Conservation (phyloP, 495 filamentous ascomycete genomes). For the Aspergillus egyptiacus region DNA sequence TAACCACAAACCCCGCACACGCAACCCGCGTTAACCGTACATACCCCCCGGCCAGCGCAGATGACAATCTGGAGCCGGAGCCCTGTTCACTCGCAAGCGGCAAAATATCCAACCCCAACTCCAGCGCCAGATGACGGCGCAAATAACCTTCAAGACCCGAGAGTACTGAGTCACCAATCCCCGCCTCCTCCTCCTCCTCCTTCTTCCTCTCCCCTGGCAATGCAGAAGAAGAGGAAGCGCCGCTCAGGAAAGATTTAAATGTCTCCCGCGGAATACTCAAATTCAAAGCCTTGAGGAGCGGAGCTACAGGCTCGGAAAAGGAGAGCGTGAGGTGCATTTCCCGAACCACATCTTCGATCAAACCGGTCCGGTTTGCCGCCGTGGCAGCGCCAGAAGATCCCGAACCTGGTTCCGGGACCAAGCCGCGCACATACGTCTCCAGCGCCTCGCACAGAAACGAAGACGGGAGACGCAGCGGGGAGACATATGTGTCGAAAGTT, state of each 20-base stretch:
- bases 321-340: conserved; percentile 39
- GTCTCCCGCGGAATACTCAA: conserved; percentile 37
- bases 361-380: not conserved
- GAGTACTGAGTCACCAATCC: conserved; percentile 28
- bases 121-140: conserved; percentile 44
- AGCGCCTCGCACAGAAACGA: conserved; percentile 32
- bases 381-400: not conserved
- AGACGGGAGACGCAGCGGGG: conserved; percentile 36
- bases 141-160: conserved; percentile 39
- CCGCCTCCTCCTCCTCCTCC: not conserved
- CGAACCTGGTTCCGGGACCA: conserved; percentile 7
- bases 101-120: conserved; percentile 31
- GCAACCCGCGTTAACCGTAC: conserved; percentile 46
- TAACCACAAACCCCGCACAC: conserved; percentile 50
- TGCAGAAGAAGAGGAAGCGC: not conserved
- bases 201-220: too few species aligned
- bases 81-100: not conserved
- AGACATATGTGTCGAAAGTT: conserved; percentile 48
- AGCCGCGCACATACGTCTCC: conserved; percentile 24
- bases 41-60: conserved; percentile 24
- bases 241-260: conserved; percentile 23
- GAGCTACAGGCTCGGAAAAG: conserved; percentile 35
- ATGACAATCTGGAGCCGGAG: conserved; percentile 8
- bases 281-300: conserved; percentile 42
- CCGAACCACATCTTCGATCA: conserved; percentile 30